Conservation (phyloP, 1,139 yeast species). For the Geotrichum aggregatum region DNA sequence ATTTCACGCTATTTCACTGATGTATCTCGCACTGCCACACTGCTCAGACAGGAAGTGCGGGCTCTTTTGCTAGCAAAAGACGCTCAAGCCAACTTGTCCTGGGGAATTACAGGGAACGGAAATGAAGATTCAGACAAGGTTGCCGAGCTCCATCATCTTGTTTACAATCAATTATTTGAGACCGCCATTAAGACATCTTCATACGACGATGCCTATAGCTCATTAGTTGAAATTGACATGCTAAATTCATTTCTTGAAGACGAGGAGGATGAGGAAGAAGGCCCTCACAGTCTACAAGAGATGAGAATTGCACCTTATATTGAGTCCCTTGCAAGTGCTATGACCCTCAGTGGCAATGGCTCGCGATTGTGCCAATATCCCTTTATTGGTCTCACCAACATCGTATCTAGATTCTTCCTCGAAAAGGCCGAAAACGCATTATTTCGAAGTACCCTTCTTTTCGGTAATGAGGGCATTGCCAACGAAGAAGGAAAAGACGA, state of each 20-base stretch:
- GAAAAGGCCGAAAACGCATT: slow-evolving; percentile 5
- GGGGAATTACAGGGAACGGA: slow-evolving; percentile 1
- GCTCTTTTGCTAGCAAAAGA: slow-evolving; percentile 23
- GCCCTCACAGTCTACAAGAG: slow-evolving; percentile 3
- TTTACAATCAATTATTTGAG: slow-evolving; percentile 27
- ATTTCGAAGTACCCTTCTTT: not conserved
- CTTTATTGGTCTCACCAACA: slow-evolving; percentile 33
- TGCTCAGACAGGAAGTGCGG: slow-evolving; percentile 47
- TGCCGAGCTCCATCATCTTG: slow-evolving; percentile 5
- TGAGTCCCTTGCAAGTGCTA: slow-evolving; percentile 26
- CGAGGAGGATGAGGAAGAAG: slow-evolving; percentile 15
- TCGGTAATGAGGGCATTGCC: not conserved
- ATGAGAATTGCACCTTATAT: slow-evolving; percentile 17
- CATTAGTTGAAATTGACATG: slow-evolving; percentile 30
- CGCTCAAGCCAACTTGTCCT: slow-evolving; percentile 18
- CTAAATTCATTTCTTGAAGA: slow-evolving; percentile 17
- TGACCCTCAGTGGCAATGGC: slow-evolving; percentile 29
- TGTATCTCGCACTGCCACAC: slow-evolving; percentile 20
- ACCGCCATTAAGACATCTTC: slow-evolving; percentile 28
- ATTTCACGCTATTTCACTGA: slow-evolving; percentile 20
- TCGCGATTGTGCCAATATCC: slow-evolving; percentile 32
- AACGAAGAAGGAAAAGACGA: slow-evolving; percentile 17
- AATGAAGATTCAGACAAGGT: not conserved
- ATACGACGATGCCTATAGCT: slow-evolving; percentile 35
- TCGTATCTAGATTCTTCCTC: slow-evolving; percentile 28